Evolutionary conservation across 169 alveolate genomes (phyloP).

Genomic region (Plasmodium coatneyi): DNA sequence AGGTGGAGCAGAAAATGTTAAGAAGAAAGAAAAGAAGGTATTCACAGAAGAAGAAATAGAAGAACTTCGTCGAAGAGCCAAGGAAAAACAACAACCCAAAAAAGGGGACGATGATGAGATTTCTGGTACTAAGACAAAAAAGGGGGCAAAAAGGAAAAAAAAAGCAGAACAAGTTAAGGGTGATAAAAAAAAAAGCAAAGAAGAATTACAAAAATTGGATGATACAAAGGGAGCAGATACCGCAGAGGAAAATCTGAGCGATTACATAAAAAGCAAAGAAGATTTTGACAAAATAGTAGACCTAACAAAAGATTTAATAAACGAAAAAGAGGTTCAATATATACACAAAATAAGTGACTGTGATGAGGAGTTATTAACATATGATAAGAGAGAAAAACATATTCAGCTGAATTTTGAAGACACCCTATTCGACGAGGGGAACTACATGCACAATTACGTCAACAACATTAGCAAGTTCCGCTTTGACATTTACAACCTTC

Average conservation of each 20-base stretch:
- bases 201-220: neutral
- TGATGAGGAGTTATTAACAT: slow-evolving; percentile 49
- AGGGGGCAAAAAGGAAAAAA: slow-evolving; percentile 7
- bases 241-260: neutral
- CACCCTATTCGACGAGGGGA: slow-evolving; percentile 65
- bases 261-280: slow-evolving; percentile 29
- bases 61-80: slow-evolving; percentile 50
- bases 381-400: slow-evolving; percentile 64
- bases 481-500: slow-evolving; percentile 45
- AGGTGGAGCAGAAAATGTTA: slow-evolving; percentile 17
- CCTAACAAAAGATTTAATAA: slow-evolving; percentile 41
- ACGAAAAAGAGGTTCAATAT: slow-evolving; percentile 54
- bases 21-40: slow-evolving; percentile 35
- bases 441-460: slow-evolving; percentile 54
- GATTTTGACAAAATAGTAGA: slow-evolving; percentile 55
- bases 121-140: neutral
- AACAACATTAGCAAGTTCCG: slow-evolving; percentile 68
- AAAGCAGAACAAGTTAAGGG: neutral
- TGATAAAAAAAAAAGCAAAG: neutral
- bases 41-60: slow-evolving; percentile 73
- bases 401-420: slow-evolving; percentile 54
- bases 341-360: slow-evolving; percentile 36
- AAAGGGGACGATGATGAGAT: neutral
- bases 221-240: neutral
- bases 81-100: slow-evolving; percentile 55